These are phyloP conservation scores for Aethionema arabicum DNA, from an alignment of 345 rosid species.

Conservation along the genomic window DNA sequence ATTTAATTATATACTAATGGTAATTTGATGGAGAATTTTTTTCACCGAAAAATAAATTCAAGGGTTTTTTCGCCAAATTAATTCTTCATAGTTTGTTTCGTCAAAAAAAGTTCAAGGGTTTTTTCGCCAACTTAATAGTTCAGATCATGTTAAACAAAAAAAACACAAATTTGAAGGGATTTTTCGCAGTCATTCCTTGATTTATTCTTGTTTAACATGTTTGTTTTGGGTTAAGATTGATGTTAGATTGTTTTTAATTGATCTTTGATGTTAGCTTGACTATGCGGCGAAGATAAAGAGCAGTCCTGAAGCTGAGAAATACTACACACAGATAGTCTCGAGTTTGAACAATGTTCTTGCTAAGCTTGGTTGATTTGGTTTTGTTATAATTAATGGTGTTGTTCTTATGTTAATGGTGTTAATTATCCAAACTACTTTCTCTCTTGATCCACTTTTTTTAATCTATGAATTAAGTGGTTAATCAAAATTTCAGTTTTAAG, in stretches of 20 bases:
- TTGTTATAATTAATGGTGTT: constrained; percentile 18
- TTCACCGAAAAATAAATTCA: too few species aligned
- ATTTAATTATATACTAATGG: too few species aligned
- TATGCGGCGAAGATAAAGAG: constrained; percentile 91
- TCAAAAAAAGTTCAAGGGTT: too few species aligned
- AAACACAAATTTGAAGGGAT: too few species aligned
- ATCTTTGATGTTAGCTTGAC: constrained; percentile 56
- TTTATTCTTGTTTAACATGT: too few species aligned
- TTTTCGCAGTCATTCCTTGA: too few species aligned
- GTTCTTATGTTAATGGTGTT: background rate
- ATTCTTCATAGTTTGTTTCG: too few species aligned
- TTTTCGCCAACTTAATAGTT: too few species aligned
- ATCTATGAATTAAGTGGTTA: constrained; percentile 19
- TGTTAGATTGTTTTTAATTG: constrained; percentile 15
- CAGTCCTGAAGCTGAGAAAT: constrained; percentile 86
- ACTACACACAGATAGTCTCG: constrained; percentile 76
- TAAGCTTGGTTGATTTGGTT: constrained; percentile 59
- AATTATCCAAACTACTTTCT: constrained; percentile 30
- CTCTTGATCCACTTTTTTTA: constrained; percentile 16
- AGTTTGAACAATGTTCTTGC: constrained; percentile 78
- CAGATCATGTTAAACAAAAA: too few species aligned
- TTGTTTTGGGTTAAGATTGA: constrained; percentile 10
- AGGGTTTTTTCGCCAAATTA: too few species aligned
- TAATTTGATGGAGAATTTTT: too few species aligned
- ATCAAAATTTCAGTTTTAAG: constrained; percentile 14